A percentile compares a stretch with the other conserved stretches of the same genome.
Conservation (phyloP, 768 basidiomycete genomes). For the Tubosaeta sp. region DNA sequence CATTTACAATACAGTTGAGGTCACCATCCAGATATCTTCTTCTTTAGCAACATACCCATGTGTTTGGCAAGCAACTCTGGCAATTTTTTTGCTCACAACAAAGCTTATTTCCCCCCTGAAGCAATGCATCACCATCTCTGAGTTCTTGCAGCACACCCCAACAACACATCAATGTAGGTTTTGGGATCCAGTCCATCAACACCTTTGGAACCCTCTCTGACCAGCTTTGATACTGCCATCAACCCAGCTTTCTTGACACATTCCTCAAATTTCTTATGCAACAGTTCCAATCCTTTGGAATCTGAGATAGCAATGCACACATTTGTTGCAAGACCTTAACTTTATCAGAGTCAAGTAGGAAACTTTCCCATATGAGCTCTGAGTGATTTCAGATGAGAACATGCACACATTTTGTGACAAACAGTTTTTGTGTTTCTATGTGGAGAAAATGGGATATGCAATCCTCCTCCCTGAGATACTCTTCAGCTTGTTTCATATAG, state of each 20-base stretch:
- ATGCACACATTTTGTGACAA: conserved; percentile 82
- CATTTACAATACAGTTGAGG: conserved; percentile 80
- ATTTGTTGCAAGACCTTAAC: conserved; percentile 93
- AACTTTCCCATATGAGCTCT: conserved; percentile 86
- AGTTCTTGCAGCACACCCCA: conserved; percentile 93
- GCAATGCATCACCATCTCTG: conserved; percentile 79
- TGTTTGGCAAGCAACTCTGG: conserved; percentile 93
- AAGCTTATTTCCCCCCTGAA: conserved; percentile 94
- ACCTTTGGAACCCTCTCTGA: conserved; percentile 49
- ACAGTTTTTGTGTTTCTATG: conserved; percentile 77
- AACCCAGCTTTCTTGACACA: conserved; percentile 92
- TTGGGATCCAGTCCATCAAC: conserved; percentile 80
- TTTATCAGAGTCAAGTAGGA: conserved; percentile 93
- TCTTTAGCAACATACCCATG: conserved; percentile 81
- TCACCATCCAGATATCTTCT: conserved; percentile 93
- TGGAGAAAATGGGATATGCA: conserved; percentile 92
- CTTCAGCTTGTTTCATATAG: conserved; percentile 93
- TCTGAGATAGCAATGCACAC: conserved; percentile 87
- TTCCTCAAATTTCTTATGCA: conserved; percentile 89
- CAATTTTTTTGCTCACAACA: conserved; percentile 81
- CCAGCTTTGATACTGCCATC: conserved; percentile 70
- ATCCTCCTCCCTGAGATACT: conserved; percentile 88
- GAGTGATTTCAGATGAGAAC: conserved; percentile 87
- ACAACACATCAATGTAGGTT: conserved; percentile 86
- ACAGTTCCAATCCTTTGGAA: conserved; percentile 88